Base-by-base conservation (phyloP, 2,329 filamentous ascomycete species). In the Cercospora sesami region DNA sequence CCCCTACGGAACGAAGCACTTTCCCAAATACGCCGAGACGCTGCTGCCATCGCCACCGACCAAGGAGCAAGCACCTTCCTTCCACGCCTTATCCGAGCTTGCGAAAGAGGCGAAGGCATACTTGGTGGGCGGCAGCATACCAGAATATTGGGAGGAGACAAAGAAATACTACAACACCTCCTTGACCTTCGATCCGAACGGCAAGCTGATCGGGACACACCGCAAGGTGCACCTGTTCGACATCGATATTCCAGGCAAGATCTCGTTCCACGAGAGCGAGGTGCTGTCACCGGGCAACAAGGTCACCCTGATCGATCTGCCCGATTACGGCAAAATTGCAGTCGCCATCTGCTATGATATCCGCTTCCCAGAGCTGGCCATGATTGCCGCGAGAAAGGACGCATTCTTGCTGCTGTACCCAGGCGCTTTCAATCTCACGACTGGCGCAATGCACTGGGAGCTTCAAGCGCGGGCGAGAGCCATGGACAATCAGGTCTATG, bases 271-370 rank as follows among this genome's bases (percentile, higher is more conserved):
- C 71, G 95, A 99, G 81, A 93, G 90, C 63, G 94, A 97, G 70
- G 93, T 97, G 45, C 86, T 99, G 36, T 90, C 87, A 23, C 89
- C 94, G 0, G 95, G 95, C 0, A 90, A 94, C 81, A 90, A 92
- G 77, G 82, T 97, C 68, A 97, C 94, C 0, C 81, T 98, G 3
- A 85, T 98, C 28, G 91, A 97, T 72, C 83, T 97, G 31, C 92
- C 94, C 3, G 93, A 91, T 72, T 97, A 96, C 79, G 95, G 95
- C 68, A 90, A 88, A 78, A 87, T 99, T 70, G 93, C 88, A 4
- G 83, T 99, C 4, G 94, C 92, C 33, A 98, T 99, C 78, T 99
- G 95, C 86, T 99, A 99, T 82, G 95, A 99, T 81, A 88, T 99
- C 65, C 92, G 95, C 48, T 99, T 99, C 83, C 94, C 95, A 0